These are phyloP conservation scores for Erodium maritimum DNA, from an alignment of 345 rosid species.

Conservation along the genomic window DNA sequence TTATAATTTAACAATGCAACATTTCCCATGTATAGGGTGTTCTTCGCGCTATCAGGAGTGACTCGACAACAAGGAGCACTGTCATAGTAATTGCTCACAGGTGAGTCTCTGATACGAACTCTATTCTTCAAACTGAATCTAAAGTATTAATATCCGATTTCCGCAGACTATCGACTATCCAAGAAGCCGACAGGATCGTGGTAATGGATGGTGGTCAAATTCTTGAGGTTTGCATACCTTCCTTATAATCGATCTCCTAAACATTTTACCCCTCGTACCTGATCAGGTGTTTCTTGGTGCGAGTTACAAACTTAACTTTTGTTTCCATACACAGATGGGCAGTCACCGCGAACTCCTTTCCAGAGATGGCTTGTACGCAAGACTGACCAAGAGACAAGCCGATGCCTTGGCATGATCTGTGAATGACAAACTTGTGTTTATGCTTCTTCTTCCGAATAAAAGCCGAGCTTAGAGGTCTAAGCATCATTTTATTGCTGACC, in stretches of 20 bases:
- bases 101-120: slow-evolving; percentile 15
- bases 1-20: not conserved
- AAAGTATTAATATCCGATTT: slow-evolving; percentile 12
- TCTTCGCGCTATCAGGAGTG: slow-evolving; percentile 60
- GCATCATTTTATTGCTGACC: not conserved
- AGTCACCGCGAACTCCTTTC: slow-evolving; percentile 66
- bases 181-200: slow-evolving; percentile 85
- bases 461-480: not conserved
- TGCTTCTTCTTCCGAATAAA: not conserved
- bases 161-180: slow-evolving; percentile 80
- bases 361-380: slow-evolving; percentile 69
- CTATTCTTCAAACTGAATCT: not conserved
- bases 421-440: not conserved
- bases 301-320: not conserved
- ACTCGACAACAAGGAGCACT: slow-evolving; percentile 51
- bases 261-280: not conserved
- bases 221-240: slow-evolving; percentile 43
- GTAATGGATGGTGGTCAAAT: slow-evolving; percentile 77
- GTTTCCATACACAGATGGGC: slow-evolving; percentile 44
- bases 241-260: not conserved
- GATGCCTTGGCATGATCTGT: slow-evolving; percentile 63
- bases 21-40: slow-evolving; percentile 40
- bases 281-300: not conserved
- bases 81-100: slow-evolving; percentile 86
- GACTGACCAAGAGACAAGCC: slow-evolving; percentile 71